These are phyloP conservation scores for Sugiyamaella paludigena DNA, from an alignment of 1,139 yeast species.

Conservation along the genomic window DNA sequence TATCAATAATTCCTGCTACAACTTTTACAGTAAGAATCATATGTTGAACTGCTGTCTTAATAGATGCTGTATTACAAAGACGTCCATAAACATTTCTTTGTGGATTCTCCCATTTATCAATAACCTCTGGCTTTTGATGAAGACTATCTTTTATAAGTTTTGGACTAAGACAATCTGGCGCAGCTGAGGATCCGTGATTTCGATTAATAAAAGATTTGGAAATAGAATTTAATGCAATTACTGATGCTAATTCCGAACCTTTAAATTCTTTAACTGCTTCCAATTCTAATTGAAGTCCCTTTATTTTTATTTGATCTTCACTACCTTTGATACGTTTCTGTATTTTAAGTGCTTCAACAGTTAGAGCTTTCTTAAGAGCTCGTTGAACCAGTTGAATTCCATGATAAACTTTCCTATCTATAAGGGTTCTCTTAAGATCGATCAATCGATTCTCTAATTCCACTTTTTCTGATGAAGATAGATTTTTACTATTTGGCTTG, in stretches of 20 bases:
- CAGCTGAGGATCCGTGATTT: conserved; percentile 39
- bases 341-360: conserved; percentile 36
- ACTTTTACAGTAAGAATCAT: conserved; percentile 59
- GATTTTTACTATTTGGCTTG: conserved; percentile 10
- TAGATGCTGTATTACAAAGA: conserved; percentile 48
- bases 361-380: conserved; percentile 34
- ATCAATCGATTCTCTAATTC: conserved; percentile 14
- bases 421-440: conserved; percentile 31
- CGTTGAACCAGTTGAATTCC: conserved; percentile 32
- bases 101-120: conserved; percentile 8
- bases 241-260: conserved; percentile 25
- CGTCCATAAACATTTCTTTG: conserved; percentile 14
- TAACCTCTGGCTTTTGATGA: conserved; percentile 1
- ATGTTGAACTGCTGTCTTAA: conserved; percentile 48
- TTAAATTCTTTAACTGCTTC: conserved; percentile 28
- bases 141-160: conserved; percentile 1
- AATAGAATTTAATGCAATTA: conserved; percentile 27
- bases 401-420: conserved; percentile 36
- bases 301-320: conserved; percentile 20
- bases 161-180: conserved; percentile 33
- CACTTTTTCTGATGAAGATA: conserved; percentile 1
- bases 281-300: conserved; percentile 30
- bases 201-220: conserved; percentile 24
- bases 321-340: conserved; percentile 31
- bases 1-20: conserved; percentile 51